Base-by-base conservation (phyloP, 805 yeast species). In the Blastobotrys chiropterorum region DNA sequence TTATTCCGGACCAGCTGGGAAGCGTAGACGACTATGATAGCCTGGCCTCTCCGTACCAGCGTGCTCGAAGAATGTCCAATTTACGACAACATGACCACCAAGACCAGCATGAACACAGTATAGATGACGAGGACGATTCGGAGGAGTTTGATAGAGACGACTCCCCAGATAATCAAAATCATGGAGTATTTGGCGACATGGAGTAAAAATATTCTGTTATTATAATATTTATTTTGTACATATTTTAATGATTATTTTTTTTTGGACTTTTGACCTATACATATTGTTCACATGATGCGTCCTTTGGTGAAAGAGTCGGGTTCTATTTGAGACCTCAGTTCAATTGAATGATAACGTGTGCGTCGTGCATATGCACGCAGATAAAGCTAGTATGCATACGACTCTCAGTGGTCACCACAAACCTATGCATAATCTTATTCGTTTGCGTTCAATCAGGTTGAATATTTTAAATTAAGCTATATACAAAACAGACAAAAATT, bases 161-260 rank as follows among this genome's bases (percentile, higher is more conserved):
- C 41, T 45, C 48, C 14, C 34, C 40, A 8, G 67, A 63, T 15
- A 54, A 58, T 20, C 57, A 59, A 19, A 58, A 56, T 7, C 66
- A 56, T n/a, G 61, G 60, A 2, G 68, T 67, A 6, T 67, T 71
- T 55, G 72, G 74, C n/a, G 68, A 67, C 30, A 67, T 70, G 69
- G 73, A 70, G 8, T 48, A 43, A 31, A 26, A 6, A 11, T 26
- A n/a, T n/a, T n/a, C n/a, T n/a, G n/a, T n/a, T n/a, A n/a, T n/a
- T n/a, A n/a, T 26, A 26, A 6, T 26, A 6, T 26, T 26, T 26
- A 6, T 5, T 26, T 11, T 26, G 34, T 26, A 26, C 34, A 26
- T 26, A 26, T 26, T 26, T 26, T 26, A n/a, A n/a, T n/a, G n/a
- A n/a, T n/a, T 26, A 26, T 26, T 26, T 26, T 26, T 26, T 26